Conservation (phyloP, 106 monocot genomes). For the Acorus gramineus region DNA sequence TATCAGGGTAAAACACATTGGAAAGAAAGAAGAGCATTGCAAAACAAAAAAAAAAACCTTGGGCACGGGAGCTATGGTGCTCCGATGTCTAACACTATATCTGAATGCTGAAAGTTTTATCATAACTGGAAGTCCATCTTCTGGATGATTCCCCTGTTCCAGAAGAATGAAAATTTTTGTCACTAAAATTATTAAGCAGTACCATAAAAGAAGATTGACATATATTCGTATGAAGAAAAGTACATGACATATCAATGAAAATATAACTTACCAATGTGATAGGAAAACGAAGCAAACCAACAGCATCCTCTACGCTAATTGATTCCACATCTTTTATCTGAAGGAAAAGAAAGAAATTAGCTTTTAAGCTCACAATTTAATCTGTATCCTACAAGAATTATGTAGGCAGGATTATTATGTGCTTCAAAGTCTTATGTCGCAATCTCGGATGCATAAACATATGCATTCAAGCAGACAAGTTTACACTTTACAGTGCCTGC, state of each 20-base stretch:
- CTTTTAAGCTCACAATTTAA: background rate
- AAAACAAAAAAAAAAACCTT: constrained; percentile 36
- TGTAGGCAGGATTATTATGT: too few species aligned
- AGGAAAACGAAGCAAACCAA: constrained; percentile 58
- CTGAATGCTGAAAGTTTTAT: constrained; percentile 61
- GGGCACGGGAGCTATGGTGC: constrained; percentile 54
- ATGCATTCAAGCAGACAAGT: too few species aligned
- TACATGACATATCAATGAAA: background rate
- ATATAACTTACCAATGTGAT: constrained; percentile 31
- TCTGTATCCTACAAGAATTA: too few species aligned
- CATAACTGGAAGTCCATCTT: constrained; percentile 55
- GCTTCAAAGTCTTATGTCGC: too few species aligned
- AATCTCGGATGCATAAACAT: too few species aligned
- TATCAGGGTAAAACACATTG: too few species aligned
- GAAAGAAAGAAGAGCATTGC: background rate
- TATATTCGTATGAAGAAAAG: background rate
- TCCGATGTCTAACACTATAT: constrained; percentile 56
- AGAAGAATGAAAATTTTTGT: background rate
- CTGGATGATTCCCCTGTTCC: constrained; percentile 78
- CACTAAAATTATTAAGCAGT: background rate
- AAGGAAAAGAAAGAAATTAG: constrained; percentile 8
- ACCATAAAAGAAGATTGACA: too few species aligned
- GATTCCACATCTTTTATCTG: constrained; percentile 38
- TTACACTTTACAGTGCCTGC: too few species aligned
- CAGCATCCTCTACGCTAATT: constrained; percentile 48